Evolutionary conservation across 176 grass and related monocot species (phyloP).

Genomic region (Elymus sibiricus): DNA sequence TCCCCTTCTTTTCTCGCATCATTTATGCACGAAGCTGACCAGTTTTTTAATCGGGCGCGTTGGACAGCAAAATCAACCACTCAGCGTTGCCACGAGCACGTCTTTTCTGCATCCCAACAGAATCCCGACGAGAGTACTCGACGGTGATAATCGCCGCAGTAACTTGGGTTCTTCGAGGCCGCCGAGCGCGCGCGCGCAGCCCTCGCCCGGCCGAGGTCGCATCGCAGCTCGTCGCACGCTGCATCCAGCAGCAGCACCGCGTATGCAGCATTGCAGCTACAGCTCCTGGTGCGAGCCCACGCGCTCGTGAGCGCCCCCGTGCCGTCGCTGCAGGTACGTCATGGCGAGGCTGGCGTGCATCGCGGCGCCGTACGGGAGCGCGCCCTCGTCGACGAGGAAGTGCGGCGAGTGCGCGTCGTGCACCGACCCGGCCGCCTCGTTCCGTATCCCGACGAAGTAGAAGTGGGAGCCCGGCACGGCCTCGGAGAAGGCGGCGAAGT

Average conservation of each 20-base stretch:
- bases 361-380: constrained; percentile 71
- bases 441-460: constrained; percentile 73
- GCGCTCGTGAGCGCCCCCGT: constrained; percentile 16
- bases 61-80: not conserved
- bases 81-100: not conserved
- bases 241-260: no score
- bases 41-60: not conserved
- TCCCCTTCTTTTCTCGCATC: no score
- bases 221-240: not conserved
- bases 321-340: constrained; percentile 48
- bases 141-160: not conserved
- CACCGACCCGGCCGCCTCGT: constrained; percentile 21
- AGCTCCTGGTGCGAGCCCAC: constrained; percentile 33
- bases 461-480: constrained; percentile 63
- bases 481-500: constrained; percentile 65
- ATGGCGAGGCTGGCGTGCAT: constrained; percentile 76
- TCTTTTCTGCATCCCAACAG: not conserved
- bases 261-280: constrained; percentile 4
- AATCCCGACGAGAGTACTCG: not conserved
- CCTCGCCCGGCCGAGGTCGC: not conserved
- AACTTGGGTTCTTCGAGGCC: not conserved
- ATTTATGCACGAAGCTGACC: not conserved
- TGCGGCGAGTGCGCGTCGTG: constrained; percentile 60
- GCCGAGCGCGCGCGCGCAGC: not conserved
- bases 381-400: constrained; percentile 69